phyloP scores from a whole-genome alignment of 805 yeast genomes.

The Barnettozyma salicaria region DNA sequence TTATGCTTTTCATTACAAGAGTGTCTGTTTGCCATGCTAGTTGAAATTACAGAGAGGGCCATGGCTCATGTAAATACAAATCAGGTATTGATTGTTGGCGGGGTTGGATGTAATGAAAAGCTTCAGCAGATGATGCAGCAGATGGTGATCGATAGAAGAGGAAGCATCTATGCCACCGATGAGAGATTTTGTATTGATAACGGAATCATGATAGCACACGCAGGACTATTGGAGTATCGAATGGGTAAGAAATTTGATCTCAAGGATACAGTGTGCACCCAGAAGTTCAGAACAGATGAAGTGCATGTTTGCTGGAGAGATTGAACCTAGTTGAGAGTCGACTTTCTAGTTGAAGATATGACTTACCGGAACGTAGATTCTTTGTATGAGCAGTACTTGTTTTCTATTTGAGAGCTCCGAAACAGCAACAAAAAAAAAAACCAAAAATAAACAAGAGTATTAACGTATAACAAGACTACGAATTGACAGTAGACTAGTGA shows the following conservation, averaged over 20 bases:
- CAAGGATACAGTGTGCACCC: conserved; percentile 79
- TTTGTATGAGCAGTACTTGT: too few species aligned
- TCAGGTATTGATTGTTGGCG: conserved; percentile 94
- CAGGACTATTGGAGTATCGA: conserved; percentile 81
- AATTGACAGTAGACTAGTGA: too few species aligned
- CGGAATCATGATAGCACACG: conserved; percentile 99
- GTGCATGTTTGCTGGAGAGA: conserved; percentile 89
- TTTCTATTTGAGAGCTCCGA: too few species aligned
- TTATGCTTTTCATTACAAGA: conserved; percentile 92
- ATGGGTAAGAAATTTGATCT: conserved; percentile 63
- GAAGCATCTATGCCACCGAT: conserved; percentile 90
- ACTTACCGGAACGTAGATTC: neutral
- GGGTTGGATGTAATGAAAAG: conserved; percentile 93
- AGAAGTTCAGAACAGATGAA: conserved; percentile 91
- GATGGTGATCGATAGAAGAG: conserved; percentile 87
- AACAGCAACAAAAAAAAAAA: neutral
- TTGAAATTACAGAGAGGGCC: conserved; percentile 95
- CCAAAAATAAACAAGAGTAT: too few species aligned
- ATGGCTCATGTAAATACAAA: conserved; percentile 93
- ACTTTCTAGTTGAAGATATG: too few species aligned
- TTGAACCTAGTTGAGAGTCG: too few species aligned
- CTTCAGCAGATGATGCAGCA: conserved; percentile 94
- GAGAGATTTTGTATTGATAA: conserved; percentile 96
- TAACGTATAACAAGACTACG: too few species aligned
- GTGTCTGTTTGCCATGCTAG: conserved; percentile 89